Base-by-base conservation (phyloP, 163 green algal genomes). In the Chlorella variabilis region DNA sequence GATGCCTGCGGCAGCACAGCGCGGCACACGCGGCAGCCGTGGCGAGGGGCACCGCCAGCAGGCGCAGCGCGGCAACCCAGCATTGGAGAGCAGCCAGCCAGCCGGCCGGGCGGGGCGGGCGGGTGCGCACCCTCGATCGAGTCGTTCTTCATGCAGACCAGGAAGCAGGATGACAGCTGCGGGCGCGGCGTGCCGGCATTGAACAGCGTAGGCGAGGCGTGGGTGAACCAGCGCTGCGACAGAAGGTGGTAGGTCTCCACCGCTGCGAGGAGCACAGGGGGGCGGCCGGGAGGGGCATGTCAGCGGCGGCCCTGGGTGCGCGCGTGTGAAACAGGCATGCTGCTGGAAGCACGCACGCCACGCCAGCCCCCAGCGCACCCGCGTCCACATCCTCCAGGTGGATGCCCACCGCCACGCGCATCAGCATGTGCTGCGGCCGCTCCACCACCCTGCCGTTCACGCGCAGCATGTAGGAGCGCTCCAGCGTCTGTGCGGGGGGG, bases 381-480 rank as follows among this genome's bases (percentile, higher is more conserved):
- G 33, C 36, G 1, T 98, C 94, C 20, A 98, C 87, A 89, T 98
- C 89, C 9, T 90, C 41, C 91, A 98, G 96, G 91, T 99, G 97
- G 80, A 99, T 99, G 82, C 97, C 97, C 2, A 99, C 87, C 0
- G 96, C 79, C 48, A 99, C 97, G 45, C 97, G 92, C 97, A 99
- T 99, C 31, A 99, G 93, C 97, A 99, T 99, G 90, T 99, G 97
- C 93, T 99, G 97, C 15, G 97, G 97, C 38, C 97, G 90, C 90
- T 99, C 97, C 39, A 99, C 91, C n/a, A 99, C 94, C 67, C 91
- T 90, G 77, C 94, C 95, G 86, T 98, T 95, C 34, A 99, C 91
- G 36, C 95, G 91, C 70, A 99, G 92, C 76, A 99, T 90, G 91
- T 99, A 99, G 6, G 95, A 98, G 15, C 97, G 90, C 92, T 99